Base-by-base conservation (phyloP, 2,329 filamentous ascomycete genomes). In the Nigrospora osmanthi region DNA sequence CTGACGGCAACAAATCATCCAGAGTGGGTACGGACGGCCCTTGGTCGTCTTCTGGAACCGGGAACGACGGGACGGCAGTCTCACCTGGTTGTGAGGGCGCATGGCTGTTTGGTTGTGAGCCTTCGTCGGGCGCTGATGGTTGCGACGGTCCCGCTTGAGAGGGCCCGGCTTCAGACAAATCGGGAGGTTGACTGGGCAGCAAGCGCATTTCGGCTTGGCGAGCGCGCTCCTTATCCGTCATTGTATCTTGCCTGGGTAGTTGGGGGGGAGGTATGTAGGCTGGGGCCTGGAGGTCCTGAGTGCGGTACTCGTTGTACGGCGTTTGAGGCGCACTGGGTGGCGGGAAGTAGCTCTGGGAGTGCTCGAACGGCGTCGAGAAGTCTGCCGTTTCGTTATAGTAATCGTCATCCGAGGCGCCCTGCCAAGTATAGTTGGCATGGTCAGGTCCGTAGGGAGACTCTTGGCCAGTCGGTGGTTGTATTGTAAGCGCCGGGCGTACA, bases 141-240 rank as follows among this genome's bases (percentile, higher is more conserved):
- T 64, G 64, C 7, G 76, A 77, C 11, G 71, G 67, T 1, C 62
- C 62, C 11, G 64, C 23, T 28, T 68, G 30, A 64, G 62, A 45
- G 62, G 42, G 46, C 59, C 52, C 13, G 47, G 19, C 39, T 36
- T 15, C 15, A 52, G 51, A 28, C 47, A 70, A 7, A 28, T 28
- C 23, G 12, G 85, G 77, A 13, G 87, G 90, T 55, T 83, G 82
- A 57, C 89, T 95, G 2, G 91, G 91, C 17, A 96, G 66, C 6
- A 96, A 68, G 39, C 83, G 78, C 52, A 84, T 78, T 65, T 96
- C 90, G 35, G 88, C 89, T 47, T 80, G 79, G 39, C 83, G 79
- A 47, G 93, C 67, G 40, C 83, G 81, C 48, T 94, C 84, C 63
- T 96, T 96, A 51, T 97, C 93, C 12, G 84, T 81, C 31, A 89